Evolutionary conservation across 805 yeast species (phyloP), one percentile per base, ranked within the genome.

Genomic region (Alloascoidea africana): DNA sequence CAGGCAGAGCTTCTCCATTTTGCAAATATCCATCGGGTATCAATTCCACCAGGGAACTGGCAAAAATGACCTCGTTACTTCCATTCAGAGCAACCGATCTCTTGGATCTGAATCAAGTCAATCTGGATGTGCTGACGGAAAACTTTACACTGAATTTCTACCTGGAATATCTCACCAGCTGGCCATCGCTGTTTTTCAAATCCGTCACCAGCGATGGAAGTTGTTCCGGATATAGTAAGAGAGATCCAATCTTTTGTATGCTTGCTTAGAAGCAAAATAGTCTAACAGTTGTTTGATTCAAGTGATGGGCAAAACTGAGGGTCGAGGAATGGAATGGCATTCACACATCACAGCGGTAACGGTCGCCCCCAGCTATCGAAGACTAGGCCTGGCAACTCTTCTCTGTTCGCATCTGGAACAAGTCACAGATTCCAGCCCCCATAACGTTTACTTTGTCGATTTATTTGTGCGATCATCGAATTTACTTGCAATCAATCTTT

Each of bases 241-340:
- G 16, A 16, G 17, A 17, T 8, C 27, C 16, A 4, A 5, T 15
- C 4, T 16, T 23, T 18, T 16, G 4, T 32, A 4, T 8, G 39
- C 14, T 16, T 27, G 14, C 27, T 14, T 23, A 8, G 18, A 4
- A 17, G 19, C 33, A 3, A 3, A 5, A 11, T 5, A 34, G 30
- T 33, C 23, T 18, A 5, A 14, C n/a, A 32, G 4, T 3, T 4
- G 15, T 6, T 17, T 82, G 23, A 89, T 87, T 0, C 80, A 81
- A 52, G 78, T 91, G 94, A 74, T 91, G 74, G 97, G 93, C n/a
- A 91, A 91, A 55, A 77, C 94, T 1, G 98, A 91, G 54, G 98
- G 98, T 0, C 63, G 63, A 27, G 73, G 68, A 3, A 72, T 67
- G 35, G 91, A 86, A 42, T 89, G 96, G 95, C 99, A 91, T 52